phyloP scores from a whole-genome alignment of 2,329 filamentous ascomycete species.

The Diaporthe vexans region DNA sequence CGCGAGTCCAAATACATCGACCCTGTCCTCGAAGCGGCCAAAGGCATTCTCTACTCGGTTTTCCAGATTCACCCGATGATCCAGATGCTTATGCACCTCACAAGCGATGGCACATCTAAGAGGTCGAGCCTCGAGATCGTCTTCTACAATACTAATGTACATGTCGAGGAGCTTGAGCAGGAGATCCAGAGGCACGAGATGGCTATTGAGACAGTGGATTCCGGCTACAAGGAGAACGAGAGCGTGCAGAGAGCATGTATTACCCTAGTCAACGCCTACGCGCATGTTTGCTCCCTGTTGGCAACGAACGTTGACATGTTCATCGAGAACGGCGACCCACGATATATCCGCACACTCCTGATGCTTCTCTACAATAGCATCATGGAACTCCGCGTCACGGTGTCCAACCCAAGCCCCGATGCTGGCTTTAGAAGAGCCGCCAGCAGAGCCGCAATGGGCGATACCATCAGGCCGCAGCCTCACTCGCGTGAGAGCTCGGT shows the following conservation, averaged over 20 bases:
- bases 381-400: conserved; percentile 74
- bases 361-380: conserved; percentile 76
- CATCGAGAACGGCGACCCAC: conserved; percentile 74
- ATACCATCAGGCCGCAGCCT: conserved; percentile 61
- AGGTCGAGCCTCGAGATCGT: conserved; percentile 76
- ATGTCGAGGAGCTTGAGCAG: conserved; percentile 75
- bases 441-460: conserved; percentile 51
- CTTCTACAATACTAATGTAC: conserved; percentile 76
- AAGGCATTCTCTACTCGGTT: conserved; percentile 76
- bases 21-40: conserved; percentile 74
- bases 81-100: conserved; percentile 73
- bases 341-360: conserved; percentile 75
- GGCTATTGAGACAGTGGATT: conserved; percentile 63
- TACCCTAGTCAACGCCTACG: conserved; percentile 75
- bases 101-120: conserved; percentile 71
- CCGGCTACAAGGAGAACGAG: conserved; percentile 69
- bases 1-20: conserved; percentile 73
- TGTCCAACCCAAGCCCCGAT: conserved; percentile 52
- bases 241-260: conserved; percentile 74
- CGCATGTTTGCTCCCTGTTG: conserved; percentile 73
- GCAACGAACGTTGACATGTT: conserved; percentile 74
- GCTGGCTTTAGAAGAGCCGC: conserved; percentile 48
- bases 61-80: conserved; percentile 79
- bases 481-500: conserved; percentile 66
- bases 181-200: conserved; percentile 74